Evolutionary conservation across 1,284 basidiomycete genomes (phyloP).

Genomic region (Cutaneotrichosporon cutaneum): DNA sequence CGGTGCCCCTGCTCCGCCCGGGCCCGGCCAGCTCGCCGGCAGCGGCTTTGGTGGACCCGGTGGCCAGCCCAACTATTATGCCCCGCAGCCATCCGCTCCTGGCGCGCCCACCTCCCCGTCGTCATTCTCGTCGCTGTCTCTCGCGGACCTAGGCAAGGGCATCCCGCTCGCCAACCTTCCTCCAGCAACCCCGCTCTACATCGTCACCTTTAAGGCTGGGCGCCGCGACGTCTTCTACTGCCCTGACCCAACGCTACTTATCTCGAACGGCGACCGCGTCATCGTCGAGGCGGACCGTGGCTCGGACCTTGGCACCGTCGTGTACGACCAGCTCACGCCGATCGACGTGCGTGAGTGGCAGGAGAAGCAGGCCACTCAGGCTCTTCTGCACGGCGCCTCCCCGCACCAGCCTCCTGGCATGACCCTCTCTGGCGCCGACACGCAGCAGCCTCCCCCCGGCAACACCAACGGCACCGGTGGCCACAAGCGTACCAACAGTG

Average conservation of each 20-base stretch:
- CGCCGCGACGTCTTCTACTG: constrained; percentile 92
- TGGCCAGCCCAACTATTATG: constrained; percentile 1
- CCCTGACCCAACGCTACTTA: constrained; percentile 61
- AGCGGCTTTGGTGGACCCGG: constrained; percentile 15
- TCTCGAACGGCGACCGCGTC: constrained; percentile 78
- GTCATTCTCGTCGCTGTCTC: constrained; percentile 46
- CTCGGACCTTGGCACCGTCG: constrained; percentile 84
- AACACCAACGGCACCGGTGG: constrained; percentile 4
- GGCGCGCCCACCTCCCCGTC: constrained; percentile 35
- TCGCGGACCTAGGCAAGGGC: constrained; percentile 80
- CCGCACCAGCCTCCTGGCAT: constrained; percentile 51
- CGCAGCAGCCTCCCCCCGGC: constrained; percentile 9
- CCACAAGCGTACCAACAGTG: constrained; percentile 24
- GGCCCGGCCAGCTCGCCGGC: constrained; percentile 5
- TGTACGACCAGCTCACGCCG: constrained; percentile 85
- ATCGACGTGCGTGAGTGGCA: constrained; percentile 88
- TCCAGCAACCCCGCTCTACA: constrained; percentile 81
- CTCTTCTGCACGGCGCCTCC: constrained; percentile 47
- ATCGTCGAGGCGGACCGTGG: constrained; percentile 94
- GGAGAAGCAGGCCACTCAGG: constrained; percentile 61
- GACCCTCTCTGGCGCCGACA: constrained; percentile 41
- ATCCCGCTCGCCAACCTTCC: constrained; percentile 81
- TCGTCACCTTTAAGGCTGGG: constrained; percentile 96
- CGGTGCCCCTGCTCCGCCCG: background rate
- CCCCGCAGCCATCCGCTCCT: background rate